Percentiles rank a stretch among this genome's conserved stretches.
Conservation (phyloP, 2,329 filamentous ascomycete genomes). For the Aaosphaeria pasadenensis region DNA sequence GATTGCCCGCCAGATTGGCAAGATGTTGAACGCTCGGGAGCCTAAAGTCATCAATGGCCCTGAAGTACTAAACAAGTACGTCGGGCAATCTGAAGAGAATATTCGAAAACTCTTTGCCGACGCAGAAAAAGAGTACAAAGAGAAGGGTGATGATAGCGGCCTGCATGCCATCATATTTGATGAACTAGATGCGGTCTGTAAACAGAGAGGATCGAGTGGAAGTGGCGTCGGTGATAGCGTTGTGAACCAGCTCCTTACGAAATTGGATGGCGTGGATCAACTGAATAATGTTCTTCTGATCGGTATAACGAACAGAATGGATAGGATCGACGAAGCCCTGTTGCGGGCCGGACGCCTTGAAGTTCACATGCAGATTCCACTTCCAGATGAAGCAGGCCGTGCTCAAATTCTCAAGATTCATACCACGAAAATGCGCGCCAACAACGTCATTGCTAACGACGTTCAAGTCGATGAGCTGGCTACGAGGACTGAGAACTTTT, state of each 20-base stretch:
- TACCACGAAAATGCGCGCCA: slow-evolving; percentile 75
- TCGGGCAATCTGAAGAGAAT: slow-evolving; percentile 96
- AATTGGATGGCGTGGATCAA: slow-evolving; percentile 89
- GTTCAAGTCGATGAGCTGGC: slow-evolving; percentile 81
- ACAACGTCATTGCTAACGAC: slow-evolving; percentile 68
- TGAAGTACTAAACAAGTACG: slow-evolving; percentile 95
- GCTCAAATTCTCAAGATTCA: slow-evolving; percentile 89
- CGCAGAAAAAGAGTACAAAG: slow-evolving; percentile 96
- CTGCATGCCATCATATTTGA: slow-evolving; percentile 99
- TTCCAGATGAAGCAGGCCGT: slow-evolving; percentile 88
- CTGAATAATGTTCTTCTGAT: slow-evolving; percentile 97
- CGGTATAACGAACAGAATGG: slow-evolving; percentile 98
- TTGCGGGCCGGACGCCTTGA: slow-evolving; percentile 90
- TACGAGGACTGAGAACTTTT: slow-evolving; percentile 87
- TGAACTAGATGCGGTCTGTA: slow-evolving; percentile 95
- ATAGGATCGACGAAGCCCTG: slow-evolving; percentile 98
- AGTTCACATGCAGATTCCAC: slow-evolving; percentile 92
- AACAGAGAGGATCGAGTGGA: slow-evolving; percentile 88
- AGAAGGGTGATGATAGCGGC: slow-evolving; percentile 90
- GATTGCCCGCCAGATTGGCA: slow-evolving; percentile 93
- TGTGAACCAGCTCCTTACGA: slow-evolving; percentile 92
- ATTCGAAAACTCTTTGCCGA: slow-evolving; percentile 95
- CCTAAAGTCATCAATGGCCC: slow-evolving; percentile 98
- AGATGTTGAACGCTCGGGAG: slow-evolving; percentile 92
- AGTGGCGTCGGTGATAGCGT: slow-evolving; percentile 96